A percentile compares a stretch with the other conserved stretches of the same genome.
Conservation (phyloP, 2,329 filamentous ascomycete genomes). For the Tolypocladium sp. region DNA sequence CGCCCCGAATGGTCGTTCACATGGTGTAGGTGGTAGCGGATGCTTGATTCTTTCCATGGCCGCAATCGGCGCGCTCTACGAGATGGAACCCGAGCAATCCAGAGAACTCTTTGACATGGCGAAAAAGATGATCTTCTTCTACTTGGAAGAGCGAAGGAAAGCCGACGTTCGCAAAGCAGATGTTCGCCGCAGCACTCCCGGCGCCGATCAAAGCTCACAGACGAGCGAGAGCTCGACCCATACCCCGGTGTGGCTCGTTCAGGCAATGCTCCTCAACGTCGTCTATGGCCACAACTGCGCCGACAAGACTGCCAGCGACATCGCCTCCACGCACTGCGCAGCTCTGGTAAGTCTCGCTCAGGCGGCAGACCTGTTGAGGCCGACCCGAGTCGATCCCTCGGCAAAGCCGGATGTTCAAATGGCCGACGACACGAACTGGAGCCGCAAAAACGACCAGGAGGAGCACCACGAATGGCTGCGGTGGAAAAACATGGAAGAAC, state of each 20-base stretch:
- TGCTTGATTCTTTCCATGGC: conserved; percentile 79
- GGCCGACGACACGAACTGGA: conserved; percentile 42
- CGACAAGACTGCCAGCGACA: conserved; percentile 83
- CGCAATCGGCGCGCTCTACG: conserved; percentile 75
- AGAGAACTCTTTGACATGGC: conserved; percentile 84
- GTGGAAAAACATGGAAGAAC: conserved; percentile 84
- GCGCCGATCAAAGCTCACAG: conserved; percentile 36
- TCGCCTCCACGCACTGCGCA: conserved; percentile 85
- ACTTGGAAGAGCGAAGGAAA: conserved; percentile 83
- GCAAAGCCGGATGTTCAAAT: conserved; percentile 48
- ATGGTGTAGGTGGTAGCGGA: conserved; percentile 66
- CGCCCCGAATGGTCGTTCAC: conserved; percentile 51
- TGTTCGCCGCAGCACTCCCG: conserved; percentile 41
- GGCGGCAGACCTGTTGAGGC: conserved; percentile 63
- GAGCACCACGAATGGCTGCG: conserved; percentile 61
- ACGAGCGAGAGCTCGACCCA: conserved; percentile 53
- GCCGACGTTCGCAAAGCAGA: conserved; percentile 65
- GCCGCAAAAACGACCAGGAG: conserved; percentile 34
- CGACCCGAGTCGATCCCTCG: conserved; percentile 32
- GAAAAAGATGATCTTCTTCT: conserved; percentile 90
- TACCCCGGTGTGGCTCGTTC: conserved; percentile 88
- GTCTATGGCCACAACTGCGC: conserved; percentile 93
- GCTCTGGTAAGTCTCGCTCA: conserved; percentile 85
- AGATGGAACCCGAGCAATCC: conserved; percentile 70
- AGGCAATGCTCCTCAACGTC: conserved; percentile 93